A percentile compares a stretch with the other conserved stretches of the same genome.
phyloP scores from a whole-genome alignment of 352 stramenopile genomes.

The Pythium oligandrum region DNA sequence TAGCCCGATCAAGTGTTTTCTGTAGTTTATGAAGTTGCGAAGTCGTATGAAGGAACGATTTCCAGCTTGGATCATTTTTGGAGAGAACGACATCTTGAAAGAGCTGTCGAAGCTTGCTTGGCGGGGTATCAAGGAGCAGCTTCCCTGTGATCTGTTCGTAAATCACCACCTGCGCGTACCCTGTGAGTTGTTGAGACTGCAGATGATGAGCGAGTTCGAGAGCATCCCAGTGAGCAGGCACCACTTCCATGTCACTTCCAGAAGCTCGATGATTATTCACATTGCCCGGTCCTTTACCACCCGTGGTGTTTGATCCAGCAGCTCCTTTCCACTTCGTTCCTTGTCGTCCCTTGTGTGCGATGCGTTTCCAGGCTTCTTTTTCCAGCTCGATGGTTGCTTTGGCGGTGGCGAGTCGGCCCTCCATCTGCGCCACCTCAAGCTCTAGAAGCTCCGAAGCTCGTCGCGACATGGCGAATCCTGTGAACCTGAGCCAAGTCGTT shows the following conservation, averaged over 20 bases:
- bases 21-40: constrained; percentile 30
- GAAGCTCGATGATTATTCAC: constrained; percentile 6
- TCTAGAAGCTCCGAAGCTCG: constrained; percentile 38
- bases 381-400: constrained; percentile 55
- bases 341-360: constrained; percentile 36
- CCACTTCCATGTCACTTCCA: constrained; percentile 11
- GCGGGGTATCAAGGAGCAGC: constrained; percentile 40
- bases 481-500: too few species aligned
- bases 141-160: constrained; percentile 62
- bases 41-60: constrained; percentile 32
- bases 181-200: constrained; percentile 36
- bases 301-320: constrained; percentile 2
- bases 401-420: constrained; percentile 44
- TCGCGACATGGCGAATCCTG: constrained; percentile 24
- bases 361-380: constrained; percentile 45
- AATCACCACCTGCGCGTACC: constrained; percentile 46
- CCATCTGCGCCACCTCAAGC: constrained; percentile 54
- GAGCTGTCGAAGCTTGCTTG: constrained; percentile 34
- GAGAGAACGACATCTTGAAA: constrained; percentile 24
- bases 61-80: constrained; percentile 42
- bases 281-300: too few species aligned
- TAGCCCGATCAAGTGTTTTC: constrained; percentile 20
- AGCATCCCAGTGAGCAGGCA: constrained; percentile 46
- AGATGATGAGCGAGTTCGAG: constrained; percentile 60
- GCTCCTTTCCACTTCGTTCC: constrained; percentile 65